Evolutionary conservation across 108 stramenopile genomes (phyloP).

Genomic region (Nitzschia palea): DNA sequence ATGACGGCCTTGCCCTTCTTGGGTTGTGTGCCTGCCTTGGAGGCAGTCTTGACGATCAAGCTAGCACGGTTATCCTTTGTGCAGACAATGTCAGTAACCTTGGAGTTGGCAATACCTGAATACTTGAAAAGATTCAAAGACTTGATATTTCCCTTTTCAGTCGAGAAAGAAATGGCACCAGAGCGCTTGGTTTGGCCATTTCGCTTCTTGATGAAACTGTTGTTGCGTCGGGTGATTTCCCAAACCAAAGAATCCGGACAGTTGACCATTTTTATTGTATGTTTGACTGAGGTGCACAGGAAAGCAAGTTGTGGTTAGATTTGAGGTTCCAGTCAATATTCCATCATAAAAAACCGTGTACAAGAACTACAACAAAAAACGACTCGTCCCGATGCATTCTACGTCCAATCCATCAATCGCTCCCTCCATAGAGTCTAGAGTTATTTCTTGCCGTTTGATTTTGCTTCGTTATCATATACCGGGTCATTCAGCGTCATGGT

Average conservation of each 20-base stretch:
- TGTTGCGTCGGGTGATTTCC: conserved; percentile 88
- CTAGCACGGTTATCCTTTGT: conserved; percentile 73
- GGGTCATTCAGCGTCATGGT: too few relatives aligned
- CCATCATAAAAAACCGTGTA: too few relatives aligned
- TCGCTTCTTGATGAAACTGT: conserved; percentile 89
- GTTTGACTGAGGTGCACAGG: too few relatives aligned
- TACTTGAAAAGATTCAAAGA: conserved; percentile 90
- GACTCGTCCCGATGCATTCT: too few relatives aligned
- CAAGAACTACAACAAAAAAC: too few relatives aligned
- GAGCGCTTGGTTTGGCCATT: conserved; percentile 89
- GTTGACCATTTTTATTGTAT: conserved; percentile 75
- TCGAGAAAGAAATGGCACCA: conserved; percentile 79
- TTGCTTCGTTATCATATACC: too few relatives aligned
- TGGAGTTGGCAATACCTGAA: conserved; percentile 90
- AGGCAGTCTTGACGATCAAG: conserved; percentile 81
- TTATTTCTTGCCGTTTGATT: too few relatives aligned
- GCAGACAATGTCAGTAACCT: conserved; percentile 72
- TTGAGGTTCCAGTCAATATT: too few relatives aligned
- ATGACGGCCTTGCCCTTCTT: conserved; percentile 63
- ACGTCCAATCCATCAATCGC: too few relatives aligned
- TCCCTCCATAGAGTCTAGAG: too few relatives aligned
- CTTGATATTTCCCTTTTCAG: conserved; percentile 90
- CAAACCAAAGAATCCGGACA: conserved; percentile 87
- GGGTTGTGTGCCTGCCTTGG: conserved; percentile 69
- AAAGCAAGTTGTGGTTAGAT: too few relatives aligned